Evolutionary conservation across 177 flowering plant species (phyloP), one percentile per base, ranked within the genome.

Genomic region (Vitis hybrid): DNA sequence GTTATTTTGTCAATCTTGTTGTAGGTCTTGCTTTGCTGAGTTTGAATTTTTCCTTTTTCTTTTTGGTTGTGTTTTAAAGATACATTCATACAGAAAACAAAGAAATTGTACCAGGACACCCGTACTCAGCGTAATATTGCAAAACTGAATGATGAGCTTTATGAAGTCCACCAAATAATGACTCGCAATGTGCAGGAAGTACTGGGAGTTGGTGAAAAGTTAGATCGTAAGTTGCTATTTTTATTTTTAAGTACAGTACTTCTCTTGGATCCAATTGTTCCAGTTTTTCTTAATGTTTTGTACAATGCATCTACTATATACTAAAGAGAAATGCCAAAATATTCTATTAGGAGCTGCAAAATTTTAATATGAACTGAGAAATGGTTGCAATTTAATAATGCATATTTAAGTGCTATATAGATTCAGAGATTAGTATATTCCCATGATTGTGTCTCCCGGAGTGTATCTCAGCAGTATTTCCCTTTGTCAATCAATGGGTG

Each of bases 161-260:
- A 87, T 80, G 97, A 93, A 82, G 97, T 93, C 66, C 98, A 93
- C 82, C 98, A 91, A 72, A 88, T 93, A 75, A 93, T 91, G 98
- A 93, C 98, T 62, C 95, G 97, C 59, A 93, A 93, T 85, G 95
- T 93, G 8, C 98, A 93, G 79, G 98, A 93, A 79, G 98, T 93
- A 69, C 95, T 93, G 76, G 98, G 98, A 65, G 98, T 93, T 77
- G 98, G 97, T 73, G 98, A 93, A 86, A 91, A 93, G 73, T 76
- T 93, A 82, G 95, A 93, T 73, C 97, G 98, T 91, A 86, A 88
- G 97, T 73, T 58, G 29, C 63, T 72, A 6, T 11, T 13, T 45
- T 31, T 18, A 10, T 18, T 29, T 39, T 61, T 45, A 26, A 20
- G 2, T 59, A 14, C n/a, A 50, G 2, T 14, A 53, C 12, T 48